phyloP scores from a whole-genome alignment of 202 grass and related monocot species.

The Sporobolus alterniflorus region DNA sequence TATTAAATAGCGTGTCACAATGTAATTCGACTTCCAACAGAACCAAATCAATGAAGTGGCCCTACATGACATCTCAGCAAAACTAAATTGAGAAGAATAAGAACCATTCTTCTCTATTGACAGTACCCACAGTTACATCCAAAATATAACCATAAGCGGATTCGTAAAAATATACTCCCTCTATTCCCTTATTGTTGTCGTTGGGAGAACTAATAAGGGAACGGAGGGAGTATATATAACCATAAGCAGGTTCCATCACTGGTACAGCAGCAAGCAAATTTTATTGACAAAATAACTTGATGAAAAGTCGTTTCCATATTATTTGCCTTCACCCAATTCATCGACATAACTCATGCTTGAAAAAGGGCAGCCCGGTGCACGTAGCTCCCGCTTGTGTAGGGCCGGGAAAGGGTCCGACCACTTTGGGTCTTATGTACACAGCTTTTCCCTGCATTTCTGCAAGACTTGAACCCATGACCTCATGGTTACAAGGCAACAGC shows the following conservation, averaged over 20 bases:
- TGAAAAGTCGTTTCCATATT: background rate
- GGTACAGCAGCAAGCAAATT: background rate
- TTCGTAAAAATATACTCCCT: no score
- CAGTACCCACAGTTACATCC: background rate
- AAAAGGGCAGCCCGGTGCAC: background rate
- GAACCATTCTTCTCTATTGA: background rate
- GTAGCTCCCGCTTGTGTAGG: no score
- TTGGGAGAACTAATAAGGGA: no score
- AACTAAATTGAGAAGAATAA: background rate
- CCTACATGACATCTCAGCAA: conserved; percentile 14
- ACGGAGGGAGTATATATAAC: no score
- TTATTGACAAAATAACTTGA: background rate
- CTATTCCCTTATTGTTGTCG: no score
- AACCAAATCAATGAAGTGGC: background rate
- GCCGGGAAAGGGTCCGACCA: no score
- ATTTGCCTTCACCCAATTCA: background rate
- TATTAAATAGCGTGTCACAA: background rate
- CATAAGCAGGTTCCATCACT: background rate
- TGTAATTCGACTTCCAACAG: background rate
- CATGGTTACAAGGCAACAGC: no score
- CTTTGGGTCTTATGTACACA: no score
- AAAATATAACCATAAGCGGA: background rate
- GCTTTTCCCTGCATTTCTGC: no score
- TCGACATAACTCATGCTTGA: no score
- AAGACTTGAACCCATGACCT: no score